phyloP scores from a whole-genome alignment of 148 eudicot species.

The Chenopodium berlandieri region DNA sequence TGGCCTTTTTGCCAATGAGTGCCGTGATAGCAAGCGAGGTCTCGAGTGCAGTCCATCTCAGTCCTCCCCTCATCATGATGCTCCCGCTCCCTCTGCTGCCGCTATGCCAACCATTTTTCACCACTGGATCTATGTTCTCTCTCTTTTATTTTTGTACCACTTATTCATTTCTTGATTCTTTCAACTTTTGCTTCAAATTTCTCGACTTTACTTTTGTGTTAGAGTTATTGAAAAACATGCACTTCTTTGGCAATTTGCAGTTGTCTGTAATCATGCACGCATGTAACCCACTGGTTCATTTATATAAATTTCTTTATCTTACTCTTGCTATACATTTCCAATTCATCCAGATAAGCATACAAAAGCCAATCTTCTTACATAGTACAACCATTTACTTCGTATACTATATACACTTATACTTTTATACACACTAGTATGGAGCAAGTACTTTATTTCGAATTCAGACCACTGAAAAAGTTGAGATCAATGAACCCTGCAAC shows the following conservation, averaged over 20 bases:
- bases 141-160: neutral
- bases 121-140: neutral
- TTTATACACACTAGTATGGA: neutral
- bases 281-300: neutral
- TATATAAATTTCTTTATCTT: neutral
- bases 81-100: slow-evolving; percentile 4
- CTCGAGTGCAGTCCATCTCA: slow-evolving; percentile 43
- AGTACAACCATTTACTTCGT: neutral
- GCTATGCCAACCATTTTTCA: neutral
- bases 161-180: neutral
- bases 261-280: neutral
- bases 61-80: neutral
- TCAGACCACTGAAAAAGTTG: neutral
- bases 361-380: neutral
- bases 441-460: neutral
- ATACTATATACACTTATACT: neutral
- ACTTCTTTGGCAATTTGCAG: neutral
- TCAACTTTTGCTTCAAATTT: neutral
- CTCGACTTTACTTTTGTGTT: neutral
- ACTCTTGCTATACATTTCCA: neutral
- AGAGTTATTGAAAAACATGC: neutral
- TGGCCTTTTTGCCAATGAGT: slow-evolving; percentile 56
- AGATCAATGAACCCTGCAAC: neutral
- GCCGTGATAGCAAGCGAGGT: slow-evolving; percentile 45
- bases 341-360: neutral